A percentile compares a stretch with the other conserved stretches of the same genome.
phyloP scores from a whole-genome alignment of 2,329 filamentous ascomycete genomes.

The Stachybotrys elegans region DNA sequence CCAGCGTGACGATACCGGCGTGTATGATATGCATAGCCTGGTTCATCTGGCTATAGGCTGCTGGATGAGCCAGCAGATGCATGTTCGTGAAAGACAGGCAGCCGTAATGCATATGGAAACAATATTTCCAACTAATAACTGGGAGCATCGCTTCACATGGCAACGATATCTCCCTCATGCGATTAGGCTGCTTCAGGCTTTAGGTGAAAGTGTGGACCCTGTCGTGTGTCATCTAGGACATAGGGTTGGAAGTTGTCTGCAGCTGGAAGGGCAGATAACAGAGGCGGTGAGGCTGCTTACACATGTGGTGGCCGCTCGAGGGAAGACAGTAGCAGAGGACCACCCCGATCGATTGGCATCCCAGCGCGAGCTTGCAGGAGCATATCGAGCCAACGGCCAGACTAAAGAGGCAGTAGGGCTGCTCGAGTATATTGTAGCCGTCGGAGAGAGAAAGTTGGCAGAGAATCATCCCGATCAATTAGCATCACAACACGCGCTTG shows the following conservation, averaged over 20 bases:
- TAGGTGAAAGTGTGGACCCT: rapidly evolving
- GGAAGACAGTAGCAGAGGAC: neutral
- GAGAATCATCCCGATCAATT: neutral
- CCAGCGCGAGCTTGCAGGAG: neutral
- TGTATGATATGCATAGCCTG: conserved; percentile 33
- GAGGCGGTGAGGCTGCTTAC: neutral
- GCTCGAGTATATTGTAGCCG: neutral
- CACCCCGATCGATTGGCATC: neutral
- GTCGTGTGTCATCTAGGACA: neutral
- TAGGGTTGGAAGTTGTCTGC: neutral
- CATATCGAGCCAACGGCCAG: neutral
- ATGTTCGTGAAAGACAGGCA: neutral
- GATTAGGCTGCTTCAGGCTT: neutral
- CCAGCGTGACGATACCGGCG: conserved; percentile 13
- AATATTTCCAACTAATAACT: conserved; percentile 1
- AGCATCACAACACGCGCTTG: neutral
- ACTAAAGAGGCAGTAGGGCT: neutral
- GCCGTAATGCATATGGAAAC: neutral
- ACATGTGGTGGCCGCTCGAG: neutral
- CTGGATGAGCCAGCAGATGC: conserved; percentile 16
- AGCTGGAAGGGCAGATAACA: neutral
- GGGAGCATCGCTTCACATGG: conserved; percentile 8
- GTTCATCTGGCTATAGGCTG: conserved; percentile 26
- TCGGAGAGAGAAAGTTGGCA: neutral
- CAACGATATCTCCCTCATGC: conserved; percentile 10